Conservation (phyloP, 2,329 filamentous ascomycete genomes). For the Blumeriella jaapii region DNA sequence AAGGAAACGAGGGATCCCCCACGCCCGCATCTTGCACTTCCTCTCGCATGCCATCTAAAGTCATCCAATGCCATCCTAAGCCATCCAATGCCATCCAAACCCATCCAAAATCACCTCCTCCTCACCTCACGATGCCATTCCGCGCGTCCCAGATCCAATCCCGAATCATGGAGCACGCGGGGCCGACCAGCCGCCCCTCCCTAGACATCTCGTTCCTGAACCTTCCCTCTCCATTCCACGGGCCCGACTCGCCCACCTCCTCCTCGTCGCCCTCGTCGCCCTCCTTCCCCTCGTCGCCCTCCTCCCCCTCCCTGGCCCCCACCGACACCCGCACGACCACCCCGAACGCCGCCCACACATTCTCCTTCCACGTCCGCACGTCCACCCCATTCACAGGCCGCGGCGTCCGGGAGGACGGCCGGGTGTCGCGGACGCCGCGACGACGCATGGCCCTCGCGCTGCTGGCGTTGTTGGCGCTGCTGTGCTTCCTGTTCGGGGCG, state of each 20-base stretch:
- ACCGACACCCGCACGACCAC: no score
- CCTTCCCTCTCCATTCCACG: constrained; percentile 2
- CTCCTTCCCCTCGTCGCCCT: background rate
- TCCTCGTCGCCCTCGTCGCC: background rate
- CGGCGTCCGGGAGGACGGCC: no score
- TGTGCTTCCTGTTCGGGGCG: no score
- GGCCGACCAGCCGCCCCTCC: background rate
- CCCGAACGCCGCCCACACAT: no score
- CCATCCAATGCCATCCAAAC: background rate
- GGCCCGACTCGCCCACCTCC: background rate
- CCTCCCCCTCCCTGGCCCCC: background rate
- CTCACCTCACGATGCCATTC: constrained; percentile 13
- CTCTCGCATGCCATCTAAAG: background rate
- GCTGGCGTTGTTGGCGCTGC: no score
- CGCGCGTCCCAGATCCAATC: constrained; percentile 14
- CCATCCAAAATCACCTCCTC: background rate
- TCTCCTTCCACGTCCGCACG: no score
- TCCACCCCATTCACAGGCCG: no score
- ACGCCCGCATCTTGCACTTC: no score
- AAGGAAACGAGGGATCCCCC: constrained; percentile 1
- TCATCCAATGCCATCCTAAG: background rate
- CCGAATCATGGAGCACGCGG: constrained; percentile 7
- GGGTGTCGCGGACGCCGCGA: no score
- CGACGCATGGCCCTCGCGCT: no score
- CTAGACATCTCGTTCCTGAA: constrained; percentile 4